Evolutionary conservation across 129 eudicot species (phyloP).

Genomic region (Scalesia atractyloides): DNA sequence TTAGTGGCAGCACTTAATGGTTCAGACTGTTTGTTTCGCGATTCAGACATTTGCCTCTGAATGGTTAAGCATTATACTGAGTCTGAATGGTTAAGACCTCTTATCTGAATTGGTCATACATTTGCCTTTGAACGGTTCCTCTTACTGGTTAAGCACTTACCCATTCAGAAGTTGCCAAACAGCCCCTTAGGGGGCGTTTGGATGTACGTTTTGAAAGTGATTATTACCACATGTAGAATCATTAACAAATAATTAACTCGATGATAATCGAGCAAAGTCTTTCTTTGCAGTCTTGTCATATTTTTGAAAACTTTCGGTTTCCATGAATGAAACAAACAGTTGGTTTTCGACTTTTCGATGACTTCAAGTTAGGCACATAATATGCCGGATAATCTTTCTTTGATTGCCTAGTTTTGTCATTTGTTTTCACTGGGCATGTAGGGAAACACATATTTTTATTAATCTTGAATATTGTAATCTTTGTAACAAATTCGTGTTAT

Average conservation of each 20-base stretch:
- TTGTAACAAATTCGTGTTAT: not conserved
- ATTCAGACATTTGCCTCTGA: too few species aligned
- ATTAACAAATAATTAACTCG: not conserved
- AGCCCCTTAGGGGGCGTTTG: slow-evolving; percentile 10
- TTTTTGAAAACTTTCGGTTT: slow-evolving; percentile 4
- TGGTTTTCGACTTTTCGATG: not conserved
- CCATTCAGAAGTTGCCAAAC: too few species aligned
- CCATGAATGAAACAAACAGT: not conserved
- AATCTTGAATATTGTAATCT: not conserved
- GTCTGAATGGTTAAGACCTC: too few species aligned
- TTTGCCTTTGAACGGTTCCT: too few species aligned
- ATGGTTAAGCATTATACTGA: too few species aligned
- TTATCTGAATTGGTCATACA: too few species aligned
- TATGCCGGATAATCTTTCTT: not conserved
- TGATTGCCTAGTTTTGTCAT: not conserved
- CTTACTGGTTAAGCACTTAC: too few species aligned
- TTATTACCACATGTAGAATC: not conserved
- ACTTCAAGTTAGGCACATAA: slow-evolving; percentile 1
- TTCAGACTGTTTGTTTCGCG: too few species aligned
- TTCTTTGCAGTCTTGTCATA: slow-evolving; percentile 3
- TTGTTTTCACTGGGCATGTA: slow-evolving; percentile 11
- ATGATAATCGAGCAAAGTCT: not conserved
- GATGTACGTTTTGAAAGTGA: not conserved
- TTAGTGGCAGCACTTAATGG: too few species aligned
- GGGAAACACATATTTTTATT: slow-evolving; percentile 16